A percentile compares a stretch with the other conserved stretches of the same genome.
Conservation (phyloP, 768 basidiomycete species). For the Auriscalpium vulgare region DNA sequence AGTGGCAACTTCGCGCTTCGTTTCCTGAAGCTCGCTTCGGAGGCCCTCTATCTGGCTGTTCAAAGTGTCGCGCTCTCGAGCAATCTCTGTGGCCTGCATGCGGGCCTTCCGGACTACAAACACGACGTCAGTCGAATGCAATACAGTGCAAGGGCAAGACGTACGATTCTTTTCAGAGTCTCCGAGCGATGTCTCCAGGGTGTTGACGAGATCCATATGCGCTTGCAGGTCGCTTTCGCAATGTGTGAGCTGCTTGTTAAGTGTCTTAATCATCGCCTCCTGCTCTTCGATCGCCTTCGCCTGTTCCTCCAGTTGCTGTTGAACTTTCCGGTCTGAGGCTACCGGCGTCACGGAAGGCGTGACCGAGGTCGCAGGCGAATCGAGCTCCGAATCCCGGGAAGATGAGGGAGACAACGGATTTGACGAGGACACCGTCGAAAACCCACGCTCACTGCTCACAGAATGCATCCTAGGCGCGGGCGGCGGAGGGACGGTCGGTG, state of each 20-base stretch:
- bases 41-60: constrained; percentile 57
- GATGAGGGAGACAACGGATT: constrained; percentile 45
- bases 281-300: constrained; percentile 74
- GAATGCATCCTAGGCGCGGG: constrained; percentile 59
- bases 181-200: constrained; percentile 77
- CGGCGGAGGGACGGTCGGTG: constrained; percentile 80
- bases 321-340: constrained; percentile 46
- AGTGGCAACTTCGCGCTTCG: constrained; percentile 70
- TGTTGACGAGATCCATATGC: constrained; percentile 83
- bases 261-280: constrained; percentile 85
- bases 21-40: constrained; percentile 65
- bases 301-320: constrained; percentile 61
- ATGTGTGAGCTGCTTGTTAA: constrained; percentile 90
- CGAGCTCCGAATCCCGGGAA: constrained; percentile 58
- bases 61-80: constrained; percentile 75
- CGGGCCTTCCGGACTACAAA: constrained; percentile 81
- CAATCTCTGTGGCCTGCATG: constrained; percentile 86
- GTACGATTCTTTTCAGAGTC: constrained; percentile 90
- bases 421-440: constrained; percentile 44
- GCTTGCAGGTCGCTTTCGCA: constrained; percentile 87
- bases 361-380: constrained; percentile 51
- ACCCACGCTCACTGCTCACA: constrained; percentile 45
- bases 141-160: constrained; percentile 23
- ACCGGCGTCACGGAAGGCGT: constrained; percentile 22
- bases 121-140: background rate